phyloP scores from a whole-genome alignment of 2,329 filamentous ascomycete genomes.

The Diaporthe aspalathi region DNA sequence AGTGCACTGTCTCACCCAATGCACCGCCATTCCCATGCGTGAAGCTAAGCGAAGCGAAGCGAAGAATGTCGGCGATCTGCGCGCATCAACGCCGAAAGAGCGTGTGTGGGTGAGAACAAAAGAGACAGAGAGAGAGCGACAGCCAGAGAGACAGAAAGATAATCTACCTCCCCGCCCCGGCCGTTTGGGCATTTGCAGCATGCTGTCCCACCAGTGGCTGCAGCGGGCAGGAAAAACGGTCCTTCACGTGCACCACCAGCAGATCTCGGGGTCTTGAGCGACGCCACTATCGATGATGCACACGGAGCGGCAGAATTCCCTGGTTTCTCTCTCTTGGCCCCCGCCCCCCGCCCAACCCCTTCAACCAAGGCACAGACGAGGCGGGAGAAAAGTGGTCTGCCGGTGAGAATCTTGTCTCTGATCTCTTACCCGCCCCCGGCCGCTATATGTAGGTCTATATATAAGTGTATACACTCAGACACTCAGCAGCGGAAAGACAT shows the following conservation, averaged over 20 bases:
- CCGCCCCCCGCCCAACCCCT: not conserved
- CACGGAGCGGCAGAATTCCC: not conserved
- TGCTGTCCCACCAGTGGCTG: conserved; percentile 18
- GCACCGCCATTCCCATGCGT: not conserved
- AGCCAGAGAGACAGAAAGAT: too few species aligned
- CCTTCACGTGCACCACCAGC: conserved; percentile 17
- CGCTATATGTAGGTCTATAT: not conserved
- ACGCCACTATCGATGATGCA: conserved; percentile 23
- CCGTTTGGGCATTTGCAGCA: conserved; percentile 26
- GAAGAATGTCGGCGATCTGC: conserved; percentile 26
- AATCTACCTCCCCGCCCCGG: too few species aligned
- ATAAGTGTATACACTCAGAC: not conserved
- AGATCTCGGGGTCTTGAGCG: conserved; percentile 5
- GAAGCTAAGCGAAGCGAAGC: conserved; percentile 19
- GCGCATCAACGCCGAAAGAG: not conserved
- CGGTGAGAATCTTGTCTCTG: not conserved
- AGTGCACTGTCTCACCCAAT: conserved; percentile 20
- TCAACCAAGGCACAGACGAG: not conserved
- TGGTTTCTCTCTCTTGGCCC: not conserved
- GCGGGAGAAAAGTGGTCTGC: not conserved
- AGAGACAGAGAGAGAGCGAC: too few species aligned
- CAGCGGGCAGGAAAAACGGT: not conserved
- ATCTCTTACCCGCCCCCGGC: not conserved
- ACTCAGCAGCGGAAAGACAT: conserved; percentile 3
- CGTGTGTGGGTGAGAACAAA: not conserved